Conservation (phyloP, 2,329 filamentous ascomycete genomes). For the Fonsecaea monophora region DNA sequence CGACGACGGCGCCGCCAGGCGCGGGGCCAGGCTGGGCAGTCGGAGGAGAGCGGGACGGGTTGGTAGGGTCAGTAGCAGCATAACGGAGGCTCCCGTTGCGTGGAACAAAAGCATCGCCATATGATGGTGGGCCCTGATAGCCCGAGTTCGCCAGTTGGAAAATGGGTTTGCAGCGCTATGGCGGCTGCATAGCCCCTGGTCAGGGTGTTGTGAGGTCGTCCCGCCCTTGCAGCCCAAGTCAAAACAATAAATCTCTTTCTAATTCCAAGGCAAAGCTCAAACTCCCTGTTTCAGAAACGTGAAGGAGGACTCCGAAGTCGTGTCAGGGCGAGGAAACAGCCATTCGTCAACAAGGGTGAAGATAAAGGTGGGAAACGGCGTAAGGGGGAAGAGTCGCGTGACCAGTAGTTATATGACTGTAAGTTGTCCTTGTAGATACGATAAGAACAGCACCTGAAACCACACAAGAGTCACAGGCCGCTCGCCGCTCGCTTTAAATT, state of each 20-base stretch:
- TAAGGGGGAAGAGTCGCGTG: constrained; percentile 9
- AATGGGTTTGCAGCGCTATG: constrained; percentile 32
- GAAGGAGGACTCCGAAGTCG: neutral
- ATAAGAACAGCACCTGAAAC: neutral
- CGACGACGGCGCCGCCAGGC: neutral
- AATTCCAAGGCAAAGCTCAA: neutral
- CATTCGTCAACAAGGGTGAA: neutral
- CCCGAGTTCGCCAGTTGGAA: constrained; percentile 33
- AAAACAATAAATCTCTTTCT: neutral
- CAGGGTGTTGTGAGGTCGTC: neutral
- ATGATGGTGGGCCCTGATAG: constrained; percentile 14
- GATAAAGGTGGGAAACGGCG: neutral
- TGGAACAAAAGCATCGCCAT: constrained; percentile 10
- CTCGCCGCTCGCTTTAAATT: neutral
- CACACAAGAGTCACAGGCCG: neutral
- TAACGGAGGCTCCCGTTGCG: neutral
- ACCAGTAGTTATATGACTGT: neutral
- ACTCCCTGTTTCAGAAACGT: neutral
- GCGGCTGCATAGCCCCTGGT: constrained; percentile 33
- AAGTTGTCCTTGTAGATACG: neutral
- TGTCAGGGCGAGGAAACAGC: neutral
- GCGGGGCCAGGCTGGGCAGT: neutral
- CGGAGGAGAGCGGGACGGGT: neutral
- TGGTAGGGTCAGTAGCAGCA: neutral
- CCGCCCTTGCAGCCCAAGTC: neutral